Conservation (phyloP, 306 rosid species). For the Boehmeria nivea region DNA sequence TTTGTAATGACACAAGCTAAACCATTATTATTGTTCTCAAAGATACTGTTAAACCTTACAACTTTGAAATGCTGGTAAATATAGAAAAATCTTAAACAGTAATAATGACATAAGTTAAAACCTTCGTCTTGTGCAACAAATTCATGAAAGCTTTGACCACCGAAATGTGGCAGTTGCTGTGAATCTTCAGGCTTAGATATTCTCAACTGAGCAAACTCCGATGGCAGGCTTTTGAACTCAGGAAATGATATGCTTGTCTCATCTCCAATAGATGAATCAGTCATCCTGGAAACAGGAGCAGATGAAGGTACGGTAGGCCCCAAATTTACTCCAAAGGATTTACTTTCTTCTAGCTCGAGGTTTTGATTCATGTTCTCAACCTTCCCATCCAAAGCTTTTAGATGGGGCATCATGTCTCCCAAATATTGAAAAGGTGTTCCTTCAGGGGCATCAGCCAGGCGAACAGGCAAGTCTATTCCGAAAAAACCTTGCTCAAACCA, state of each 20-base stretch:
- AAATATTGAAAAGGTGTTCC: conserved; percentile 38
- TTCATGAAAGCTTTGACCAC: conserved; percentile 35
- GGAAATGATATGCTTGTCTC: conserved; percentile 19
- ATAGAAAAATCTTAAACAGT: conserved; percentile 1
- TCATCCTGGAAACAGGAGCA: conserved; percentile 22
- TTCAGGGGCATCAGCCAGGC: conserved; percentile 46
- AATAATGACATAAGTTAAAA: conserved; percentile 24
- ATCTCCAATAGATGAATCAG: conserved; percentile 19
- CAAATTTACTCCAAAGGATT: conserved; percentile 21
- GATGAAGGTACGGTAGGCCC: conserved; percentile 19
- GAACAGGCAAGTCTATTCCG: conserved; percentile 53
- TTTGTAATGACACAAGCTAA: too few relatives aligned
- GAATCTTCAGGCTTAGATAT: conserved; percentile 32
- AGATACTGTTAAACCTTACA: too few relatives aligned
- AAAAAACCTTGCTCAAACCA: conserved; percentile 64
- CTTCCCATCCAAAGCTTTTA: conserved; percentile 26
- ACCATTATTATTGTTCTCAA: too few relatives aligned
- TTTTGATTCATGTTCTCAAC: conserved; percentile 19
- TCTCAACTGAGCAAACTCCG: conserved; percentile 28
- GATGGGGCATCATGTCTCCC: conserved; percentile 50
- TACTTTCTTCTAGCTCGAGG: conserved; percentile 28
- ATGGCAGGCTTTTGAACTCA: conserved; percentile 28
- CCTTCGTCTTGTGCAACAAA: conserved; percentile 44
- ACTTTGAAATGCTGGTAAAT: background rate
- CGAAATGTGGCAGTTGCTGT: conserved; percentile 28